Conservation (phyloP, 352 stramenopile species). For the Elongisporangium anandrum region DNA sequence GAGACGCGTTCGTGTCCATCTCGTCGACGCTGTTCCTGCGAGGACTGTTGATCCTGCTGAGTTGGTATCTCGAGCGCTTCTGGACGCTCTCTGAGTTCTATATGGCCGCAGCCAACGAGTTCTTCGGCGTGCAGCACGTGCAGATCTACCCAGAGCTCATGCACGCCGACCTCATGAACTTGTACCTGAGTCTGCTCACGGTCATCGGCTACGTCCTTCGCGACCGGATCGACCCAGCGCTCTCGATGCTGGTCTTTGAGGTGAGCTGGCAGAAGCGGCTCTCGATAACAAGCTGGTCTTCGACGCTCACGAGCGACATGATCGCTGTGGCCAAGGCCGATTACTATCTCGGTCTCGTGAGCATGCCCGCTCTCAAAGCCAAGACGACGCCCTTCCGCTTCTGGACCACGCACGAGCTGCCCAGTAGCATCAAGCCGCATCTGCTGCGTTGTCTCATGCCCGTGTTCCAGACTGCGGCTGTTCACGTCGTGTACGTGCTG, state of each 20-base stretch:
- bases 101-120: slow-evolving; percentile 15
- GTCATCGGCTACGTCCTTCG: slow-evolving; percentile 19
- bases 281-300: background rate
- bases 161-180: slow-evolving; percentile 25
- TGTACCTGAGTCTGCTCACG: slow-evolving; percentile 18
- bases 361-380: slow-evolving; percentile 15
- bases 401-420: slow-evolving; percentile 26
- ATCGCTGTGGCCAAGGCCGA: background rate
- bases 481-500: slow-evolving; percentile 16
- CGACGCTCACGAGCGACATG: background rate
- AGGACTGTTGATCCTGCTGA: slow-evolving; percentile 15
- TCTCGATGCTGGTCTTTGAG: slow-evolving; percentile 7
- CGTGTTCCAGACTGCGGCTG: slow-evolving; percentile 16
- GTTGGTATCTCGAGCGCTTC: slow-evolving; percentile 27
- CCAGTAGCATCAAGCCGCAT: slow-evolving; percentile 13
- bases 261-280: slow-evolving; percentile 8
- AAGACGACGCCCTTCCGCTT: slow-evolving; percentile 25
- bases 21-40: slow-evolving; percentile 16
- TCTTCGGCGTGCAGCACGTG: slow-evolving; percentile 11
- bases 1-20: slow-evolving; percentile 32
- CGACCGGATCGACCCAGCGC: slow-evolving; percentile 16
- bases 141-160: slow-evolving; percentile 23
- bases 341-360: background rate
- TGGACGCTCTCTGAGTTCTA: slow-evolving; percentile 35
- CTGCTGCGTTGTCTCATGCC: slow-evolving; percentile 18